These are phyloP conservation scores for Podospora anserina DNA, from an alignment of 495 filamentous ascomycete species.

Conservation along the genomic window DNA sequence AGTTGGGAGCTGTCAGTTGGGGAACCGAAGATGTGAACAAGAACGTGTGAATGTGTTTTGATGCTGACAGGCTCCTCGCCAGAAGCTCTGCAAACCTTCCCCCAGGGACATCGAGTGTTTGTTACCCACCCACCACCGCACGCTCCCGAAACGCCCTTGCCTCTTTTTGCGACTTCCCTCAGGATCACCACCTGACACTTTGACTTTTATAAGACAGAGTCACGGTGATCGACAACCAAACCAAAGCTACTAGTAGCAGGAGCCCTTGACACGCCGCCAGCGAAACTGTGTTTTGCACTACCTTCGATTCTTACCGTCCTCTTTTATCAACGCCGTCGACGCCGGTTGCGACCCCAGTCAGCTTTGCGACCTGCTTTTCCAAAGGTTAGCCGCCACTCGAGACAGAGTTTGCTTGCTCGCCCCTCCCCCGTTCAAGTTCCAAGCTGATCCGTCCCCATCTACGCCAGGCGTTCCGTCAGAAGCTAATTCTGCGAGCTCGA, in stretches of 20 bases:
- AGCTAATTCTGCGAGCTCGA: not conserved
- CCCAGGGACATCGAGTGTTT: not conserved
- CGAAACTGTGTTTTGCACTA: conserved; percentile 23
- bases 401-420: not conserved
- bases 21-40: not conserved
- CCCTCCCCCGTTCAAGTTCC: not conserved
- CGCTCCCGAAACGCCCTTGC: not conserved
- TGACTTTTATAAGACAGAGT: too few relatives aligned
- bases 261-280: conserved; percentile 6
- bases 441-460: conserved; percentile 1
- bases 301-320: conserved; percentile 6
- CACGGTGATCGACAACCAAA: too few relatives aligned
- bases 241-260: conserved; percentile 1
- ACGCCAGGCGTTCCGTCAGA: not conserved
- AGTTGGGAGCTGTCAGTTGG: not conserved
- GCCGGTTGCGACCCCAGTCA: not conserved
- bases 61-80: not conserved
- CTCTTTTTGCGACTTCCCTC: not conserved
- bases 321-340: not conserved
- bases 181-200: not conserved
- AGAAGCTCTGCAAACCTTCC: not conserved
- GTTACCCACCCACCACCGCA: not conserved
- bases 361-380: not conserved
- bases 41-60: not conserved
- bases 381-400: conserved; percentile 5